Conservation (phyloP, 768 basidiomycete genomes). For the Suillus ampliporus region DNA sequence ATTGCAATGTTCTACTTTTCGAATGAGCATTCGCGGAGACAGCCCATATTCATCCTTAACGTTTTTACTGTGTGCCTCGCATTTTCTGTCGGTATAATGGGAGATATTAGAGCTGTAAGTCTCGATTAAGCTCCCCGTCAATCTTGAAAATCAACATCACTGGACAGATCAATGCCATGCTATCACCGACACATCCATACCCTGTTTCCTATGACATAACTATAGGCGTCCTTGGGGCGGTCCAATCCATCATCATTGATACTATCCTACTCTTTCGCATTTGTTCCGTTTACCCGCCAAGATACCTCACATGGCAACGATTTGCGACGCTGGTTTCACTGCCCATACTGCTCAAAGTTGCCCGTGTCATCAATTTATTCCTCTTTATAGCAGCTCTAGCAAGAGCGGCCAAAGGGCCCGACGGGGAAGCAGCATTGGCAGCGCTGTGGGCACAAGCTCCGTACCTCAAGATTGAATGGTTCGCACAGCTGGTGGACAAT, state of each 20-base stretch:
- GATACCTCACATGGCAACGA: constrained; percentile 17
- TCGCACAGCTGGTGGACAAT: constrained; percentile 36
- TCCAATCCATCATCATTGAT: constrained; percentile 37
- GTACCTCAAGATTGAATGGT: constrained; percentile 41
- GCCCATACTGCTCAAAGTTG: constrained; percentile 36
- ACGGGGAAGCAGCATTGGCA: constrained; percentile 19
- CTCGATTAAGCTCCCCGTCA: not conserved
- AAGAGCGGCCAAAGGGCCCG: constrained; percentile 25
- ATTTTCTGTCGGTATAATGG: constrained; percentile 25
- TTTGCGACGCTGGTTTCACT: constrained; percentile 28
- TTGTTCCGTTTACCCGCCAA: constrained; percentile 30
- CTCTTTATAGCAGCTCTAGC: constrained; percentile 33
- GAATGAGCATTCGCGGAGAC: constrained; percentile 26
- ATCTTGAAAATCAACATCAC: not conserved
- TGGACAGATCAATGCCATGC: constrained; percentile 33
- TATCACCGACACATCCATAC: constrained; percentile 28
- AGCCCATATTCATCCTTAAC: constrained; percentile 37
- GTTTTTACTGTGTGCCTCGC: constrained; percentile 27
- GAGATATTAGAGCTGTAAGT: constrained; percentile 26
- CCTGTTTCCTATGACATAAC: constrained; percentile 31
- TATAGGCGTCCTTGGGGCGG: constrained; percentile 36
- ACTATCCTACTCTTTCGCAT: constrained; percentile 35
- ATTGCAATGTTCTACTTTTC: constrained; percentile 38
- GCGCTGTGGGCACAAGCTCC: constrained; percentile 29
- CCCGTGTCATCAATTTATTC: constrained; percentile 31